These are phyloP conservation scores for Cladosporium sp. DNA, from an alignment of 2,329 filamentous ascomycete genomes.

Conservation along the genomic window DNA sequence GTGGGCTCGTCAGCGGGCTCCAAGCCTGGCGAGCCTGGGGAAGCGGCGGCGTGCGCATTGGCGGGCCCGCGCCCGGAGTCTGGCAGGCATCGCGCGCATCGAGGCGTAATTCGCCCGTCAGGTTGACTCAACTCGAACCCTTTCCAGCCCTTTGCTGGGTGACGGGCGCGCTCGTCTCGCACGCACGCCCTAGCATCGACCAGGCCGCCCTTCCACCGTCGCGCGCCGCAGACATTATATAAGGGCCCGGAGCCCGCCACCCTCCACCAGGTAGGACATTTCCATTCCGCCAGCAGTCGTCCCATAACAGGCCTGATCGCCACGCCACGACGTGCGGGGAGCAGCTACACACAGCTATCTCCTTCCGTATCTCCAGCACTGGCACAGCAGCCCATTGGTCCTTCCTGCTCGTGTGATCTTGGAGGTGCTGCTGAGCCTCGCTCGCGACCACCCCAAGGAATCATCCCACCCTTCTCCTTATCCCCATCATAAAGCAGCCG, in stretches of 20 bases:
- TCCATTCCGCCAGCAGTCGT: not conserved
- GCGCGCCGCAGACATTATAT: not conserved
- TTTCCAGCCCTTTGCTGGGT: not conserved
- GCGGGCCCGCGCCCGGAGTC: not conserved
- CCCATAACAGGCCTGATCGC: not conserved
- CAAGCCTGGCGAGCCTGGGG: not conserved
- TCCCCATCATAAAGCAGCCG: not conserved
- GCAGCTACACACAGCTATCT: not conserved
- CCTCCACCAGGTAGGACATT: constrained; percentile 6
- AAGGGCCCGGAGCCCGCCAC: not conserved
- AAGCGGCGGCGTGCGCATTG: not conserved
- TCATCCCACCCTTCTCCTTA: not conserved
- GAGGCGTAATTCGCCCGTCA: constrained; percentile 6
- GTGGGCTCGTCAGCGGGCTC: too few species aligned
- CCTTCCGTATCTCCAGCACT: not conserved
- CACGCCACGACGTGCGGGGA: constrained; percentile 7
- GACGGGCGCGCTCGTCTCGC: too few species aligned
- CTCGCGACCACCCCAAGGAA: constrained; percentile 6
- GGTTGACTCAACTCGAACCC: not conserved
- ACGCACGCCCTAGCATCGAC: not conserved
- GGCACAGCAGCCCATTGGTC: not conserved
- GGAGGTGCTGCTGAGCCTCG: constrained; percentile 7
- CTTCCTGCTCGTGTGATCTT: constrained; percentile 6
- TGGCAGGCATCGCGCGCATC: not conserved
- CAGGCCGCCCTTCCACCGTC: not conserved